Evolutionary conservation across 371 early-diverging fungal genomes (phyloP).

Genomic region (Circinella umbellata): DNA sequence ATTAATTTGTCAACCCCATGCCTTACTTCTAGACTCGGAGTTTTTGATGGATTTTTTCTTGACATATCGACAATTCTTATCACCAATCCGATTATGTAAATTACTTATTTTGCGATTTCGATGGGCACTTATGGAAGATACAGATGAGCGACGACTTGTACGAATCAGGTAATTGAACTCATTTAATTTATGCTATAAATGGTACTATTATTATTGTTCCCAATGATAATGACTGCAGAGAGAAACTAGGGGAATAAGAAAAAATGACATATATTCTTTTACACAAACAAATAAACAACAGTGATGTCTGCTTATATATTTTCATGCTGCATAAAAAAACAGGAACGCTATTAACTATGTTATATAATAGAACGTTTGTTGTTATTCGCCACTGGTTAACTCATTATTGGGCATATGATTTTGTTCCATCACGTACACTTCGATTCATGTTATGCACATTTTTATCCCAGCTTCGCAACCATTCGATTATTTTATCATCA

Average conservation of each 20-base stretch:
- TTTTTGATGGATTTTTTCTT: constrained; percentile 55
- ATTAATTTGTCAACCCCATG: not conserved
- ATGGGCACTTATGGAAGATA: constrained; percentile 52
- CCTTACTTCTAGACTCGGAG: constrained; percentile 36
- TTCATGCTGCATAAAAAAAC: too few species aligned
- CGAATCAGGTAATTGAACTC: constrained; percentile 42
- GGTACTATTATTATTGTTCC: too few species aligned
- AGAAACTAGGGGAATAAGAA: too few species aligned
- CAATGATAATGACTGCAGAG: too few species aligned
- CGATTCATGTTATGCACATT: constrained; percentile 54
- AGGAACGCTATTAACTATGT: too few species aligned
- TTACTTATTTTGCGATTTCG: constrained; percentile 52
- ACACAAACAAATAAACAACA: too few species aligned
- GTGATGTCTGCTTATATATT: too few species aligned
- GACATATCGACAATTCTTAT: constrained; percentile 50
- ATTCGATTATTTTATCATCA: constrained; percentile 44
- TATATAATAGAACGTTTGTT: constrained; percentile 48
- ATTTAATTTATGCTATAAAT: not conserved
- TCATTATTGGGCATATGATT: constrained; percentile 53
- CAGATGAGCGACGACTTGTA: constrained; percentile 43
- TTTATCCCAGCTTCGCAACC: constrained; percentile 43
- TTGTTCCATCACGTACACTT: constrained; percentile 44
- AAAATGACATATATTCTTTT: too few species aligned
- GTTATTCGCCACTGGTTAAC: constrained; percentile 57
- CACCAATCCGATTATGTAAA: constrained; percentile 53